A percentile compares a stretch with the other conserved stretches of the same genome.
Conservation (phyloP, 2,329 filamentous ascomycete genomes). For the Phaeophleospora eucalypticola region DNA sequence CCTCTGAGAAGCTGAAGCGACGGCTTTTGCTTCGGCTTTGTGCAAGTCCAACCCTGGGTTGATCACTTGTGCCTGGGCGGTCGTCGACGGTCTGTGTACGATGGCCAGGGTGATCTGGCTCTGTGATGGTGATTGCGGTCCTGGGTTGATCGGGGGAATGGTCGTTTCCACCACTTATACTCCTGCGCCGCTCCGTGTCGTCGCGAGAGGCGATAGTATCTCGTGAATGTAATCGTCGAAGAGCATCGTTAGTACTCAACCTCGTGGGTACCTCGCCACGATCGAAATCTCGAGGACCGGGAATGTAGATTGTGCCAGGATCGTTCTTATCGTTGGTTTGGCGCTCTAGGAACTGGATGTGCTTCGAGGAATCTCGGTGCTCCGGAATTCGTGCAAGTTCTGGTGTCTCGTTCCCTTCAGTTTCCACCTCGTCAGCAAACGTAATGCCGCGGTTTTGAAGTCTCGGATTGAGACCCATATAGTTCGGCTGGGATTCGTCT, state of each 20-base stretch:
- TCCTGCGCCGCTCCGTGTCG: conserved; percentile 2
- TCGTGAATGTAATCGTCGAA: conserved; percentile 27
- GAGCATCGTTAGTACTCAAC: conserved; percentile 46
- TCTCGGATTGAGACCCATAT: conserved; percentile 27
- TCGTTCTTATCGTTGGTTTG: conserved; percentile 63
- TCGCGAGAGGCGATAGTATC: neutral
- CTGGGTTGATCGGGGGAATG: conserved; percentile 37
- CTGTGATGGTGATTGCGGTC: conserved; percentile 64
- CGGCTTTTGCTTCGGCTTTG: conserved; percentile 1
- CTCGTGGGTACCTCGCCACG: conserved; percentile 67
- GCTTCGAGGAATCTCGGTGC: conserved; percentile 53
- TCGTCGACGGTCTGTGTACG: conserved; percentile 18
- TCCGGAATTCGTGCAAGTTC: conserved; percentile 50
- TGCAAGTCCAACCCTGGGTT: too few species aligned
- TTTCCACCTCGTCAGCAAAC: conserved; percentile 65
- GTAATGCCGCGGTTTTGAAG: conserved; percentile 51
- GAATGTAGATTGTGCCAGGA: conserved; percentile 76
- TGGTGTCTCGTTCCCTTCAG: conserved; percentile 24
- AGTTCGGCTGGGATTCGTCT: conserved; percentile 9
- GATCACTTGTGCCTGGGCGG: neutral
- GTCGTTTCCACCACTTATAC: conserved; percentile 2
- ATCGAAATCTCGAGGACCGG: conserved; percentile 86
- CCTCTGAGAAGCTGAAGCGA: conserved; percentile 11
- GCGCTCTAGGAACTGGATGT: conserved; percentile 82
- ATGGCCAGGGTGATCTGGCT: conserved; percentile 49